These are phyloP conservation scores for Globomyces pollinis-pini DNA, from an alignment of 192 early-diverging fungal genomes.

Conservation along the genomic window DNA sequence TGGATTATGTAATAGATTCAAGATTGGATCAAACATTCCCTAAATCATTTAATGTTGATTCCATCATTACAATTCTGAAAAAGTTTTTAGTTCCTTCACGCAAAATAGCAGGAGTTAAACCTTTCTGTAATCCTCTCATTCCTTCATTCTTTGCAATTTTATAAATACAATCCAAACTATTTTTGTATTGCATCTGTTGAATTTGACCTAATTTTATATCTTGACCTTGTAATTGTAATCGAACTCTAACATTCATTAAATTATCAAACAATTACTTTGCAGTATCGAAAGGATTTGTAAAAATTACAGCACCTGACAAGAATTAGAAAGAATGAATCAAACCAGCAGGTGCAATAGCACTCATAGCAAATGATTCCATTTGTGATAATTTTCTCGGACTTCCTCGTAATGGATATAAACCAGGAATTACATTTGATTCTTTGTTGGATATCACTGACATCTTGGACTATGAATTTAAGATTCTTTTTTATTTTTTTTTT, in stretches of 20 bases:
- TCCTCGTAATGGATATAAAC: constrained; percentile 31
- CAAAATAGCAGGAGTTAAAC: constrained; percentile 60
- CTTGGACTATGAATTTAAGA: too few species aligned
- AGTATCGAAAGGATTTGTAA: constrained; percentile 73
- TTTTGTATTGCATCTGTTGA: constrained; percentile 43
- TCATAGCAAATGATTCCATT: constrained; percentile 55
- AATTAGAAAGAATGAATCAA: constrained; percentile 12
- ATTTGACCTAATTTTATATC: neutral
- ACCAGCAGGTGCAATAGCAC: constrained; percentile 56
- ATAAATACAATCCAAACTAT: constrained; percentile 54
- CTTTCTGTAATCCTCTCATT: constrained; percentile 61
- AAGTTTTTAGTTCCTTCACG: constrained; percentile 67
- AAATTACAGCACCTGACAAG: constrained; percentile 60
- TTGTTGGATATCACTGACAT: constrained; percentile 23
- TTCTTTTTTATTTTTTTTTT: too few species aligned
- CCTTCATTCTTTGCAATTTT: constrained; percentile 64
- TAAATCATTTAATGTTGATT: constrained; percentile 5
- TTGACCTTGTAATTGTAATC: constrained; percentile 12
- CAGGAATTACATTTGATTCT: constrained; percentile 30
- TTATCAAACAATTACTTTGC: constrained; percentile 45
- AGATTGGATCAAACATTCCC: constrained; percentile 68
- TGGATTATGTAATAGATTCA: constrained; percentile 53
- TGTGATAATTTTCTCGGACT: constrained; percentile 36
- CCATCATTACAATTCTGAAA: constrained; percentile 49
- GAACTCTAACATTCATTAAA: neutral